Percentiles rank a stretch among this genome's conserved stretches.
Conservation (phyloP, 352 stramenopile genomes). For the Phytophthora syringae region DNA sequence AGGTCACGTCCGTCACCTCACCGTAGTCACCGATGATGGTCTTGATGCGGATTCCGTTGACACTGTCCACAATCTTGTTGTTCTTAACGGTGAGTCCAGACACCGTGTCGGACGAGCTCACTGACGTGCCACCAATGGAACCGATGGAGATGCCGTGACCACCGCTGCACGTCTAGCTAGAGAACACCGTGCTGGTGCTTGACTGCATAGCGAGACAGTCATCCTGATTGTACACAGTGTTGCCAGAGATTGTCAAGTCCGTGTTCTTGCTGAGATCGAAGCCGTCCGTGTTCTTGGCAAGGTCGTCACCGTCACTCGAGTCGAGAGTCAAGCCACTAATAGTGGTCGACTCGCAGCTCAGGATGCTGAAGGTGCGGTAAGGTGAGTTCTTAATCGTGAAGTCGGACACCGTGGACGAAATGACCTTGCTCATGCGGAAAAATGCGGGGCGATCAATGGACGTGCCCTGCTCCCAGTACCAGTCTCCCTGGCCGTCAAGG, state of each 20-base stretch:
- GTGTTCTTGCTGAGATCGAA: conserved; percentile 31
- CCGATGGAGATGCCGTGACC: conserved; percentile 32
- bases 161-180: conserved; percentile 14
- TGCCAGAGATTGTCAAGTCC: conserved; percentile 24
- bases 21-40: too few species aligned
- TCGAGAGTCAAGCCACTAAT: conserved; percentile 24
- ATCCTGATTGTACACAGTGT: conserved; percentile 33
- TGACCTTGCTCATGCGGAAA: too few species aligned
- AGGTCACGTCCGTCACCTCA: too few species aligned
- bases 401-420: too few species aligned
- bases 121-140: conserved; percentile 16
- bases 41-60: too few species aligned
- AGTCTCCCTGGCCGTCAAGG: conserved; percentile 43
- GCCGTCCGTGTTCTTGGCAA: too few species aligned
- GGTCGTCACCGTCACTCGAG: conserved; percentile 16
- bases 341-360: conserved; percentile 26
- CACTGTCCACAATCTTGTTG: conserved; percentile 35
- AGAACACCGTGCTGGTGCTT: conserved; percentile 19
- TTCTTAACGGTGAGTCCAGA: conserved; percentile 21
- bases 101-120: conserved; percentile 24
- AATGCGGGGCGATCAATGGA: conserved; percentile 44
- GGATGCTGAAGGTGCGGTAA: conserved; percentile 42
- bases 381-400: too few species aligned
- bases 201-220: too few species aligned
- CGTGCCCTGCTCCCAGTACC: too few species aligned